Evolutionary conservation across 768 basidiomycete species (phyloP), one percentile per base, ranked within the genome.

Genomic region (Tulasnella sp.): DNA sequence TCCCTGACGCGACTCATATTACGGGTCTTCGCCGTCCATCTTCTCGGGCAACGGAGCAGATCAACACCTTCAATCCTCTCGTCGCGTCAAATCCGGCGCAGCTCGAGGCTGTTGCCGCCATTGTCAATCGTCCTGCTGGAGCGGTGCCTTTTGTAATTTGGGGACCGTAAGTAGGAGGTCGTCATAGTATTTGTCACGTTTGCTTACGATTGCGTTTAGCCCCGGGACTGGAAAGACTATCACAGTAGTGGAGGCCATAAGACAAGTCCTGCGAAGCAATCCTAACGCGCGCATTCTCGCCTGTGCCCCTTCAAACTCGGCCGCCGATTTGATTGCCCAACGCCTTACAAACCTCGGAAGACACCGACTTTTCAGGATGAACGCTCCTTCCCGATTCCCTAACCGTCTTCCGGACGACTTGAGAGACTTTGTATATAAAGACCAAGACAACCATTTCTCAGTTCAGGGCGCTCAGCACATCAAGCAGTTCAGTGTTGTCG

Each of bases 301-400:
- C n/a, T 80, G 80, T n/a, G 80, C 80, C 20, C 80, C 80, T 9
- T 76, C 74, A 14, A 80, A 80, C 80, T 77, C 80, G 34, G 80
- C 80, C 34, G 80, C 80, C n/a, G 80, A 80, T 48, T 44, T 80
- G 11, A 76, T 80, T 31, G 75, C 80, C 8, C 50, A 64, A 50
- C 80, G 80, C 28, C 80, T 80, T 20, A 46, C 34, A 5, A 69
- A 37, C 16, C 31, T 73, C 12, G 73, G 74, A 50, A 37, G 24
- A 11, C 34, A 77, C 40, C 16, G 48, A n/a, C 48, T 80, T 22
- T 80, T 80, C 54, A 77, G 80, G 28, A 42, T 80, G 37, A 76
- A 80, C 31, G 80, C 80, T 41, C 50, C 80, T 0, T 80, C 50
- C 31, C 74, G 73, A 3, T 24, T 28, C 31, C 1, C 22, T 12